Conservation (phyloP, 116 monocot genomes). For the Phalaenopsis hybrid region DNA sequence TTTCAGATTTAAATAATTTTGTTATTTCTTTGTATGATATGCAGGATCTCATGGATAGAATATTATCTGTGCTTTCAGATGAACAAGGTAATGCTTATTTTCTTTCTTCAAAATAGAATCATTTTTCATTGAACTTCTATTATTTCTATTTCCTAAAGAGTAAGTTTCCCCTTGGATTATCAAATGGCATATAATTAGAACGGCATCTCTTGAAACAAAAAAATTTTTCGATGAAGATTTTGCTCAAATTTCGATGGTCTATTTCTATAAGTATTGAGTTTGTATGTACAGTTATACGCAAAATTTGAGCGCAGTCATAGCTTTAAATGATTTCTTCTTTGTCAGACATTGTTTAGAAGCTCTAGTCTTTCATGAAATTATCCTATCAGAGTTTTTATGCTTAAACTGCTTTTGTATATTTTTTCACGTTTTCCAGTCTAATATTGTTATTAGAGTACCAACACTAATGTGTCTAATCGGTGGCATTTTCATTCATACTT, state of each 20-base stretch:
- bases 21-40: conserved; percentile 10
- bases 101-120: not conserved
- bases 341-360: not conserved
- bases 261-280: not conserved
- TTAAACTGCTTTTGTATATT: not conserved
- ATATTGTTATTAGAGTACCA: no score
- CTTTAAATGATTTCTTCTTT: not conserved
- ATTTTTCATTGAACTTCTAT: not conserved
- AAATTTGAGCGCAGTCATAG: not conserved
- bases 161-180: not conserved
- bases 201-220: not conserved
- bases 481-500: not conserved
- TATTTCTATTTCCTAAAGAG: not conserved
- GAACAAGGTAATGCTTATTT: conserved; percentile 47
- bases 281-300: not conserved
- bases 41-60: conserved; percentile 75
- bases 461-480: not conserved
- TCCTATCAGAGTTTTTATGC: not conserved
- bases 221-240: not conserved
- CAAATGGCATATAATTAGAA: not conserved
- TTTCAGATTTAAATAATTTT: not conserved
- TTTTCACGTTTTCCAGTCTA: not conserved
- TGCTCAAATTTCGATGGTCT: not conserved
- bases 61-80: conserved; percentile 57
- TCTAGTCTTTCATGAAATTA: not conserved